Evolutionary conservation across 345 rosid genomes (phyloP), one percentile per base, ranked within the genome.

Genomic region (Rhodamnia argentea): DNA sequence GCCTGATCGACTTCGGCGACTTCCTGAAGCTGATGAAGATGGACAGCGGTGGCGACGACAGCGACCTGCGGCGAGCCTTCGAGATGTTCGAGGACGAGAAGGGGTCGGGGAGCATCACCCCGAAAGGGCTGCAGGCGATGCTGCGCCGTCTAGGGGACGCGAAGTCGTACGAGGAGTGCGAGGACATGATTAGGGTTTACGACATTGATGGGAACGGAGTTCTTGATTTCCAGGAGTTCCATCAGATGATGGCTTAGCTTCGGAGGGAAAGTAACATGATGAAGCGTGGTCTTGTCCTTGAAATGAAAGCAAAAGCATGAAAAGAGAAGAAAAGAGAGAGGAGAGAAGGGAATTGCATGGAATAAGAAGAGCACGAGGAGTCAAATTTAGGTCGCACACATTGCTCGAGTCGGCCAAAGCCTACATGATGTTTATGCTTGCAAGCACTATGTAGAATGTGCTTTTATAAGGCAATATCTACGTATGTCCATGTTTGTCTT

Each of bases 31-130:
- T 97, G 84, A 93, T 96, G 98, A 87, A 87, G 51, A 88, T 86
- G 84, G 90, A 87, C 20, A 89, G 87, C 52, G 13, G 55, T 13
- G 53, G 82, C 88, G 64, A 50, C 52, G 13, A 74, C 20, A 53
- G 55, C 12, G 83, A 96, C 54, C 88, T 96, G 82, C 93, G 88
- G 82, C 88, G 82, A 86, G 99, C 98, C 14, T 97, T 97, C 86
- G 97, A 94, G 91, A 94, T 97, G 97, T 97, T 93, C 83, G 98
- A 97, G 86, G 85, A 89, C 86, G 96, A 95, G 90, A 96, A 94
- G 86, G 97, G 98, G 5, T 86, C 91, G 18, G 99, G 99, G 0
- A 90, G 92, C 85, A 97, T 97, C 76, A 95, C 98, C 1, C 98
- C 98, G 1, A 91, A 86, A 44, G 94, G 99, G 15, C 86, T 97